Base-by-base conservation (phyloP, 805 yeast genomes). In the Hanseniaspora taiwanica region DNA sequence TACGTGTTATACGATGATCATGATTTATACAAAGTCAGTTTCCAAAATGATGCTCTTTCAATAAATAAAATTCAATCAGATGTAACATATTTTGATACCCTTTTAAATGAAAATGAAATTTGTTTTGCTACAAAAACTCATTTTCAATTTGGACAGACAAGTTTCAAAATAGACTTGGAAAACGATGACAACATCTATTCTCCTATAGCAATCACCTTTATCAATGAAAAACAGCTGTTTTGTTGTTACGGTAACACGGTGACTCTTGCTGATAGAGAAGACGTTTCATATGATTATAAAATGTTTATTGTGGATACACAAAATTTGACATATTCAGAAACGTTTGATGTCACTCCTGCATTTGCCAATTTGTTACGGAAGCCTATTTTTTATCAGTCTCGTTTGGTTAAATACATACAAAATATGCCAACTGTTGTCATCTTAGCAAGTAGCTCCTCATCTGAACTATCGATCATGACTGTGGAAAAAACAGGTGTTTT, bases 381-480 rank as follows among this genome's bases (percentile, higher is more conserved):
- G 32, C 66, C 72, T 2, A 49, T 66, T 2, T 65, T 66, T 36
- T 79, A 78, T 50, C 42, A 64, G 1, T 53, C 62, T 3, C 40
- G 48, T 2, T 49, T 78, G 8, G 48, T 55, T 18, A 49, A 62
- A 16, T 69, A 83, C 69, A 54, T 66, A 5, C 45, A 52, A 33
- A 43, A 54, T 20, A 38, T 53, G 44, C 52, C 61, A 2, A 38
- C 46, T 9, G 40, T 75, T 2, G 47, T 65, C 19, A 44, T 84
- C 17, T 44, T 80, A 1, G 71, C 82, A 1, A 71, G 80, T 2
- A 71, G 86, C 0, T 67, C 74, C 19, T 73, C 91, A 0, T 66
- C 81, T 10, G 94, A 82, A 40, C 51, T 81, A 13, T 58, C 72
- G 6, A 58, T 78, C 1, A 43, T 71, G 6, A 12, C 36, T 10